These are phyloP conservation scores for Cutaneotrichosporon mucoides DNA, from an alignment of 1,284 basidiomycete genomes.

Conservation along the genomic window DNA sequence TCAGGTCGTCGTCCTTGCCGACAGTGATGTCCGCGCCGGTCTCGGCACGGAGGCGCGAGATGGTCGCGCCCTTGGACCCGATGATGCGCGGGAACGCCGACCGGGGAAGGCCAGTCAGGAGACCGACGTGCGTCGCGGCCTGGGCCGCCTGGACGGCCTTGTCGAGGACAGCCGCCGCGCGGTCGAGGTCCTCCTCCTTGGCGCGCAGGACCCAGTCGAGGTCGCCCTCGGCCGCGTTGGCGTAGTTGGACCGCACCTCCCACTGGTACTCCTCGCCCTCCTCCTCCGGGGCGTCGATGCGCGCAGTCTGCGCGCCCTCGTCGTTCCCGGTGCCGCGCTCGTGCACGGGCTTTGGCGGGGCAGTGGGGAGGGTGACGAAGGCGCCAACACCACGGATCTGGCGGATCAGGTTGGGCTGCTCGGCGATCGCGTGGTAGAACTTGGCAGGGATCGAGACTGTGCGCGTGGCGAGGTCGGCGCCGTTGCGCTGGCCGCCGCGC, in stretches of 20 bases:
- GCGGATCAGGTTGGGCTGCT: slow-evolving; percentile 81
- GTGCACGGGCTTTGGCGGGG: slow-evolving; percentile 57
- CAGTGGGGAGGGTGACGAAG: slow-evolving; percentile 67
- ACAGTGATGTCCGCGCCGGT: slow-evolving; percentile 86
- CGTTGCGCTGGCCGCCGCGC: slow-evolving; percentile 20
- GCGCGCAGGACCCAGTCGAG: slow-evolving; percentile 72
- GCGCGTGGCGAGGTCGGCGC: slow-evolving; percentile 51
- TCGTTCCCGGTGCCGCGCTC: slow-evolving; percentile 52
- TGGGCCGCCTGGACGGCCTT: slow-evolving; percentile 70
- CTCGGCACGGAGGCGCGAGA: slow-evolving; percentile 73
- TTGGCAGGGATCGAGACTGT: slow-evolving; percentile 72
- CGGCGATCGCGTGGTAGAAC: slow-evolving; percentile 76
- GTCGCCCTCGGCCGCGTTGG: slow-evolving; percentile 65
- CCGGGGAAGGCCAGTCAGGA: slow-evolving; percentile 48
- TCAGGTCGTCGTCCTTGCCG: slow-evolving; percentile 71
- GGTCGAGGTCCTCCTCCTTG: slow-evolving; percentile 70
- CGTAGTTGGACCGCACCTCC: slow-evolving; percentile 72
- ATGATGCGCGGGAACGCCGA: slow-evolving; percentile 68
- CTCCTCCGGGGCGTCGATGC: slow-evolving; percentile 60
- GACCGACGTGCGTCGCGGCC: slow-evolving; percentile 50
- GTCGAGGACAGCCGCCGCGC: slow-evolving; percentile 61
- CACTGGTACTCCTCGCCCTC: slow-evolving; percentile 49
- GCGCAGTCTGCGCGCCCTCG: slow-evolving; percentile 54
- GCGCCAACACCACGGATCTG: slow-evolving; percentile 70
- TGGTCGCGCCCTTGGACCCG: slow-evolving; percentile 67